phyloP scores from a whole-genome alignment of 495 filamentous ascomycete genomes.

The Penicillium diatomitis region DNA sequence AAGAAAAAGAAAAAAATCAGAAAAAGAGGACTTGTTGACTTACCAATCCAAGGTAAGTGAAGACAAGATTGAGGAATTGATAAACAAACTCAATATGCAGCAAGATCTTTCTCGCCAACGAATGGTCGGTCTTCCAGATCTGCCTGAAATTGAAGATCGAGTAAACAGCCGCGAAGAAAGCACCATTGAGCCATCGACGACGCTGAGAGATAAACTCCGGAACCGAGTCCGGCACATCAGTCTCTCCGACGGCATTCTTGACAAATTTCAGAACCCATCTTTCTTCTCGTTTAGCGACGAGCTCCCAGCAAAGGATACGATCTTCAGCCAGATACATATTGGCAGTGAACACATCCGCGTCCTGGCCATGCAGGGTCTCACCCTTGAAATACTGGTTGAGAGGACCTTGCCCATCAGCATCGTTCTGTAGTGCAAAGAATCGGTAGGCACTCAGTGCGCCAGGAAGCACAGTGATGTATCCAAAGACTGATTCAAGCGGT shows the following conservation, averaged over 20 bases:
- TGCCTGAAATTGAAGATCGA: conserved; percentile 91
- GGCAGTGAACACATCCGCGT: conserved; percentile 96
- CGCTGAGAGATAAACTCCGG: conserved; percentile 95
- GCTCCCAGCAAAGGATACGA: conserved; percentile 97
- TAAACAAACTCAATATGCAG: conserved; percentile 96
- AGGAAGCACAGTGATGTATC: conserved; percentile 94
- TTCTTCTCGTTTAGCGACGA: conserved; percentile 91
- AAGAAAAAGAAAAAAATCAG: too few relatives aligned
- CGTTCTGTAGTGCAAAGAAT: conserved; percentile 95
- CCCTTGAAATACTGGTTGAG: conserved; percentile 99
- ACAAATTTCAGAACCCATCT: conserved; percentile 98
- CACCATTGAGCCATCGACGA: conserved; percentile 94
- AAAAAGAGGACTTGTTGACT: conserved; percentile 5
- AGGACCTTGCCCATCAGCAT: conserved; percentile 88
- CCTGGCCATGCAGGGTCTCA: conserved; percentile 90
- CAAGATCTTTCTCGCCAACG: conserved; percentile 75
- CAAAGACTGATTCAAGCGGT: conserved; percentile 92
- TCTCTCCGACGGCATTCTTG: conserved; percentile 89
- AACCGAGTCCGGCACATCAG: conserved; percentile 72
- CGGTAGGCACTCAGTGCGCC: conserved; percentile 93
- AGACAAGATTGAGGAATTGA: conserved; percentile 80
- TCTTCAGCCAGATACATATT: conserved; percentile 99
- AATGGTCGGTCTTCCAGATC: conserved; percentile 92
- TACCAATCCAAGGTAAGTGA: conserved; percentile 93
- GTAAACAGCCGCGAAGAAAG: conserved; percentile 97